Evolutionary conservation across 179 eudicot genomes (phyloP), one percentile per base, ranked within the genome.

Genomic region (Spinacia oleracea): DNA sequence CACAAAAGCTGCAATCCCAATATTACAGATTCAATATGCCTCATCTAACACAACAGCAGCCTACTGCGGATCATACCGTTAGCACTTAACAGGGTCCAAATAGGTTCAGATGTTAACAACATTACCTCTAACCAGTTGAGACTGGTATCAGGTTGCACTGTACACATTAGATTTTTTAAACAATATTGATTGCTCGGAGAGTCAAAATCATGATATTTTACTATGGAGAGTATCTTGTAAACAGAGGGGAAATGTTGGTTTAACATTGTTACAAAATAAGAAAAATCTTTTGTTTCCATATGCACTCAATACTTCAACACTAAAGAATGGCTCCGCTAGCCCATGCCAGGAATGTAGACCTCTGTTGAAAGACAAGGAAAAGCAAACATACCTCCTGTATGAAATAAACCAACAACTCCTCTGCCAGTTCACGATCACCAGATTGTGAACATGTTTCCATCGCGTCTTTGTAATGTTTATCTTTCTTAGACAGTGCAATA

Each of bases 381-480:
- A 65, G 7, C 38, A 73, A 60, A 78, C 46, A 66, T 80, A 91
- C 98, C 97, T 93, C 89, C 76, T 92, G 92, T 71, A 92, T 90
- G 84, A 93, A 93, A 86, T 93, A 94, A 67, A 92, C 91, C 74
- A 94, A 90, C 89, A 94, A 85, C 88, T 92, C 97, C 86, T 94
- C 98, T 34, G 98, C 97, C 75, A 94, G 89, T 83, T 92, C 97
- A 60, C 97, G 94, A 59, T 94, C 97, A 63, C 98, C 98, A 81
- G 98, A 94, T 75, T 94, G 98, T 60, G 98, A 94, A 70, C 90
- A 90, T 46, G 98, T 93, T 84, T 93, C 98, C 97, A 93, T 92
- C 56, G 98, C 97, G 86, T 93, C 98, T 84, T 89, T 93, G 83
- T 92, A 93, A 72, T 86, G 89, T 50, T 88, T 92, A 81, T 93